Percentiles rank a stretch among this genome's conserved stretches.
These are phyloP conservation scores for Alternaria arborescens DNA, from an alignment of 2,329 filamentous ascomycete genomes.

Conservation along the genomic window DNA sequence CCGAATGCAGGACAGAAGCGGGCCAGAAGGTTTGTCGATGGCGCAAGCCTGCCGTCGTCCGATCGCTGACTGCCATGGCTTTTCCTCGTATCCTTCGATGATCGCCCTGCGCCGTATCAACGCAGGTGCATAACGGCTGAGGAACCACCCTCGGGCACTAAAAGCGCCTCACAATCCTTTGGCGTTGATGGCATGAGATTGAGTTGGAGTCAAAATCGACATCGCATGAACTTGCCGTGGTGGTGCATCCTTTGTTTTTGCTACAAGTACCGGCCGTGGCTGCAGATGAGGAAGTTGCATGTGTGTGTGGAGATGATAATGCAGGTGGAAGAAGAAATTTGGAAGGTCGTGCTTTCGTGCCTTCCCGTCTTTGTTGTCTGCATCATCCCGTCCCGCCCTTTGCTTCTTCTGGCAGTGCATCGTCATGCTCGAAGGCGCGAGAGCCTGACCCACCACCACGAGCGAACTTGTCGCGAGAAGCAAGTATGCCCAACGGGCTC, in stretches of 20 bases:
- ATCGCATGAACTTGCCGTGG: conserved; percentile 14
- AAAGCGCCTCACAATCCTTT: conserved; percentile 44
- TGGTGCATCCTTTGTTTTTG: conserved; percentile 13
- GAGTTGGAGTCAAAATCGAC: conserved; percentile 34
- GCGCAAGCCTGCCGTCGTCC: conserved; percentile 30
- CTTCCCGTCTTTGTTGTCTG: conserved; percentile 19
- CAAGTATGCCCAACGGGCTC: conserved; percentile 16
- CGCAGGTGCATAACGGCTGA: conserved; percentile 23
- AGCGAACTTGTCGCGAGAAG: conserved; percentile 14
- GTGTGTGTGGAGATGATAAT: conserved; percentile 20
- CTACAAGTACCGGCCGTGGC: conserved; percentile 15
- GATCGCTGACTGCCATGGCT: conserved; percentile 28
- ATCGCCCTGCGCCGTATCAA: conserved; percentile 17
- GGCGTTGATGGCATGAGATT: conserved; percentile 26
- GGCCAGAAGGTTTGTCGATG: conserved; percentile 25
- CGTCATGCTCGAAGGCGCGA: conserved; percentile 14
- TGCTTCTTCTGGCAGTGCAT: conserved; percentile 19
- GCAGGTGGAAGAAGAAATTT: conserved; percentile 13
- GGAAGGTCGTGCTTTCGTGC: conserved; percentile 5
- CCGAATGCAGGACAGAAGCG: conserved; percentile 5
- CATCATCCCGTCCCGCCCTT: conserved; percentile 16
- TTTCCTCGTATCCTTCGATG: conserved; percentile 23
- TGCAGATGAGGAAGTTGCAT: conserved; percentile 12
- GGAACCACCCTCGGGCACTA: conserved; percentile 38
- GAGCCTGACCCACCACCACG: conserved; percentile 1